These are phyloP conservation scores for Patellaria atrata DNA, from an alignment of 495 filamentous ascomycete species.

Conservation along the genomic window DNA sequence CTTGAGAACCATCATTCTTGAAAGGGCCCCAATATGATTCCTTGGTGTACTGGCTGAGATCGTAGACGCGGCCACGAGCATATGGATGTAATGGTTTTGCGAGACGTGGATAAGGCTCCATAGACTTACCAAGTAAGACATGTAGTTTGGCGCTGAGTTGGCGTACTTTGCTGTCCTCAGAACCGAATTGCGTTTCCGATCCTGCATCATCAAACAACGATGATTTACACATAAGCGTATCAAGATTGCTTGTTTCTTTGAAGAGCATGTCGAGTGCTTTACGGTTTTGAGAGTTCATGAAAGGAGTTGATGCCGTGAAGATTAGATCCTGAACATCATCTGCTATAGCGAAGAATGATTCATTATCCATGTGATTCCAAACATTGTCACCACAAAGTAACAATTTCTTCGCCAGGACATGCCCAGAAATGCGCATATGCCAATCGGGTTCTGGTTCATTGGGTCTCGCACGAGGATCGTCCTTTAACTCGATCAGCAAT, in stretches of 20 bases:
- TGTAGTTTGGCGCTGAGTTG: constrained; percentile 51
- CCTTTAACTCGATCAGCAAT: constrained; percentile 21
- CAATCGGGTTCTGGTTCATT: constrained; percentile 30
- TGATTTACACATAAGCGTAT: constrained; percentile 28
- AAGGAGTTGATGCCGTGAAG: constrained; percentile 9
- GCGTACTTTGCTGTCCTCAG: constrained; percentile 20
- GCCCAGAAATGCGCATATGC: constrained; percentile 34
- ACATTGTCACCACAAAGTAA: constrained; percentile 22
- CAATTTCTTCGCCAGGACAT: constrained; percentile 34
- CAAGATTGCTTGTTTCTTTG: constrained; percentile 11
- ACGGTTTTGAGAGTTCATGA: constrained; percentile 21
- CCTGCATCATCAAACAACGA: constrained; percentile 37
- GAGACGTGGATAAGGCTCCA: constrained; percentile 22
- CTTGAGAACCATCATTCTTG: constrained; percentile 33
- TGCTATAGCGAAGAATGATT: constrained; percentile 10
- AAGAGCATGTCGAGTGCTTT: constrained; percentile 23
- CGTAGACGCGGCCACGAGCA: constrained; percentile 48
- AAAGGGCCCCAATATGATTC: constrained; percentile 49
- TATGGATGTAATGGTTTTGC: constrained; percentile 33
- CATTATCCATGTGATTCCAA: constrained; percentile 7
- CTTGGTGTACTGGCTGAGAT: constrained; percentile 45
- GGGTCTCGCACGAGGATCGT: constrained; percentile 23
- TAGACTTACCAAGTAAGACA: constrained; percentile 41
- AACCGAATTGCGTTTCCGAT: constrained; percentile 13
- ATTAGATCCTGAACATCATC: constrained; percentile 20